Evolutionary conservation across 441 rosid species (phyloP).

Genomic region (Kokia cookei): DNA sequence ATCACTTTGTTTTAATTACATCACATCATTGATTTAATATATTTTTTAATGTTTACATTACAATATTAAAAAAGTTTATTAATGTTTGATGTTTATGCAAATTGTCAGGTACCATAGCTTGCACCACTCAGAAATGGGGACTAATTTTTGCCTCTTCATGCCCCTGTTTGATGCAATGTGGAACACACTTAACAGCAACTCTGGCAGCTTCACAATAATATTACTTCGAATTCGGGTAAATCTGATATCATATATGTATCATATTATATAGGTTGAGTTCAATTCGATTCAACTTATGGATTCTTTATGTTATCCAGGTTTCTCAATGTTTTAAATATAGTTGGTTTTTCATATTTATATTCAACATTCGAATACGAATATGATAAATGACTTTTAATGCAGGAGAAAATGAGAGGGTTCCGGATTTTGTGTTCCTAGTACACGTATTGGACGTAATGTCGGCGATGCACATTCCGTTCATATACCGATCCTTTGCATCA

Average conservation of each 20-base stretch:
- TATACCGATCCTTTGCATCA: constrained; percentile 47
- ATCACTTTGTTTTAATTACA: too few species aligned
- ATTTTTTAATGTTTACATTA: too few species aligned
- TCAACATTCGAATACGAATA: not conserved
- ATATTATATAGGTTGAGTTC: not conserved
- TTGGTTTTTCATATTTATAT: too few species aligned
- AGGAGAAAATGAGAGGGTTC: constrained; percentile 34
- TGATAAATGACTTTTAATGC: not conserved
- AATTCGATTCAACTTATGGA: too few species aligned
- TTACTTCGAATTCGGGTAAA: constrained; percentile 37
- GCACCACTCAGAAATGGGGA: constrained; percentile 70
- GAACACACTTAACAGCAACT: constrained; percentile 56
- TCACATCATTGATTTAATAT: too few species aligned
- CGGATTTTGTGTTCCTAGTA: constrained; percentile 92
- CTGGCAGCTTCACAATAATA: constrained; percentile 69
- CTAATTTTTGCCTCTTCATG: constrained; percentile 95
- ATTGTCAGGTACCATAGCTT: constrained; percentile 65
- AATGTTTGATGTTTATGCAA: not conserved
- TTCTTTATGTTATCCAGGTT: too few species aligned
- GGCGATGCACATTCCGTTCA: constrained; percentile 63
- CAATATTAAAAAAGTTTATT: not conserved
- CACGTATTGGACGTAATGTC: constrained; percentile 71
- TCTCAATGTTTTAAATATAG: too few species aligned
- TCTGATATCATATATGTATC: too few species aligned
- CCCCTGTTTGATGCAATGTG: constrained; percentile 80